These are phyloP conservation scores for Rhodotorula sp. DNA, from an alignment of 1,284 basidiomycete genomes.

Conservation along the genomic window DNA sequence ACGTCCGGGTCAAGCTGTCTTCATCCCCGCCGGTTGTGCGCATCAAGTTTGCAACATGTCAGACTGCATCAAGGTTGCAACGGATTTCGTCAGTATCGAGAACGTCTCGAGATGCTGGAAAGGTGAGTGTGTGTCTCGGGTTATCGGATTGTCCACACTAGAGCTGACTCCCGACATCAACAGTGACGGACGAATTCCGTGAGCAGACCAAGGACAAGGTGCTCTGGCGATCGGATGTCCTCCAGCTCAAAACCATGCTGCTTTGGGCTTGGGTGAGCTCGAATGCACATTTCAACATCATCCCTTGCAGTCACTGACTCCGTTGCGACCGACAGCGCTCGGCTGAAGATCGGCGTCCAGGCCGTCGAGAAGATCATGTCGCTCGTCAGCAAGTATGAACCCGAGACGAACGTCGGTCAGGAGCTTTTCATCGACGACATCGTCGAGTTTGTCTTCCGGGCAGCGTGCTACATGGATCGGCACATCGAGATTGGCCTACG, in stretches of 20 bases:
- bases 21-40: conserved; percentile 77
- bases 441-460: too few relatives aligned
- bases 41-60: conserved; percentile 73
- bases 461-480: too few relatives aligned
- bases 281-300: too few relatives aligned
- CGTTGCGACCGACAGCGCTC: conserved; percentile 1
- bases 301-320: not conserved
- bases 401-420: too few relatives aligned
- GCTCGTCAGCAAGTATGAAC: too few relatives aligned
- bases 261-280: conserved; percentile 38
- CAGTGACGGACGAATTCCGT: conserved; percentile 83
- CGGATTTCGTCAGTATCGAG: conserved; percentile 92
- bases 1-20: conserved; percentile 85
- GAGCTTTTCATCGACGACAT: too few relatives aligned
- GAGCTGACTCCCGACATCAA: conserved; percentile 43
- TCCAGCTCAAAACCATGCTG: conserved; percentile 67
- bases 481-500: too few relatives aligned
- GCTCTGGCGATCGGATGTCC: conserved; percentile 90
- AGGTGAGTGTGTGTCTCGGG: conserved; percentile 9
- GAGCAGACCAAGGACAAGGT: conserved; percentile 72
- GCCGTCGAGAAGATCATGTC: too few relatives aligned
- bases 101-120: conserved; percentile 61
- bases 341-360: too few relatives aligned
- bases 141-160: not conserved
- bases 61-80: conserved; percentile 93